Conservation (phyloP, 2,329 filamentous ascomycete genomes). For the Falciphora oryzae region DNA sequence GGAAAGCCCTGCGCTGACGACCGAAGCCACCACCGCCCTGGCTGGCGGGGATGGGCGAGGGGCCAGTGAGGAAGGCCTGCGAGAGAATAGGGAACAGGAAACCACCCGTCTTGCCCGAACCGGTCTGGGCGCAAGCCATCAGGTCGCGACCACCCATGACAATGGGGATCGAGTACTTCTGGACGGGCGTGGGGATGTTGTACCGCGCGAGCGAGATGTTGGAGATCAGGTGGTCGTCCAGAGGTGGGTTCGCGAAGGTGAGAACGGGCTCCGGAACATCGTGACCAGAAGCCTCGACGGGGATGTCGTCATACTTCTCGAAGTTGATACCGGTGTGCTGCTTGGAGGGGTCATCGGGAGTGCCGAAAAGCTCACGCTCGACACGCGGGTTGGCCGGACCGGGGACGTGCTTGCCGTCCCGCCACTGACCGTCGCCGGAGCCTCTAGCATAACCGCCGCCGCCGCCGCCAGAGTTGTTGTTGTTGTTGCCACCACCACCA, state of each 20-base stretch:
- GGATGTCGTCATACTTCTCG: constrained; percentile 99
- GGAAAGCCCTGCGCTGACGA: constrained; percentile 96
- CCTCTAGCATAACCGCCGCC: constrained; percentile 59
- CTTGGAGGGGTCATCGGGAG: constrained; percentile 86
- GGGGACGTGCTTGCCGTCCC: constrained; percentile 91
- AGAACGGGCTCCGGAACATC: constrained; percentile 89
- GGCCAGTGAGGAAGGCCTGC: constrained; percentile 90
- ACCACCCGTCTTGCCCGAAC: constrained; percentile 99
- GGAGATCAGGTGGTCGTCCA: constrained; percentile 85
- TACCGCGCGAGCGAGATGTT: constrained; percentile 96
- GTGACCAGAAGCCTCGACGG: constrained; percentile 91
- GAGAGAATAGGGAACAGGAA: constrained; percentile 99
- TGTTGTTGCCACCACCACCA: constrained; percentile 24
- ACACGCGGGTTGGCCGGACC: constrained; percentile 82
- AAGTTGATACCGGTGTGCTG: constrained; percentile 99
- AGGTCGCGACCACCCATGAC: constrained; percentile 96
- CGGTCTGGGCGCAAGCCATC: constrained; percentile 99
- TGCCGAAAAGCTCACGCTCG: constrained; percentile 93
- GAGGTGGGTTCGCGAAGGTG: constrained; percentile 86
- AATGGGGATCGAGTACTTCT: constrained; percentile 99
- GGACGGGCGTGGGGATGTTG: constrained; percentile 92
- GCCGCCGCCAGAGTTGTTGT: constrained; percentile 39
- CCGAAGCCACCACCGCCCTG: constrained; percentile 67
- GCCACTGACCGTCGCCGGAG: constrained; percentile 94
- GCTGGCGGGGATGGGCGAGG: constrained; percentile 57